Evolutionary conservation across 139 green algal species (phyloP).

Genomic region (Chlorella sorokiniana): DNA sequence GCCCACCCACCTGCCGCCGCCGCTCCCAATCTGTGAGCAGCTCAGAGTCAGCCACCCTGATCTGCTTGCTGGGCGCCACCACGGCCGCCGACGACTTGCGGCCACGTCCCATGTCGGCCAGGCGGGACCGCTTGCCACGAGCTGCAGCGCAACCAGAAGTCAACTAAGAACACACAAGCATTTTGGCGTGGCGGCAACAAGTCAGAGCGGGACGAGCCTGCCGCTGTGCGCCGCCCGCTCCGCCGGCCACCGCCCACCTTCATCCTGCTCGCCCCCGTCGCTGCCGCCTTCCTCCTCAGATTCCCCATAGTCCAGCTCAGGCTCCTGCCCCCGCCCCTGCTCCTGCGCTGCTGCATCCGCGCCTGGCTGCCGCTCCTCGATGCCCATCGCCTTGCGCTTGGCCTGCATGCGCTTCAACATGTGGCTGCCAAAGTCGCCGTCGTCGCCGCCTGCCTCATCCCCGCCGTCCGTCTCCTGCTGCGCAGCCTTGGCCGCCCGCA

Average conservation of each 20-base stretch:
- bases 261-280: slow-evolving; percentile 18
- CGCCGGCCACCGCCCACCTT: not conserved
- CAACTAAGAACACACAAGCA: not conserved
- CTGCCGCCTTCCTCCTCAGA: not conserved
- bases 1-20: slow-evolving; percentile 34
- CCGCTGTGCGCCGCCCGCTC: not conserved
- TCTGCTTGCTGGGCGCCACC: slow-evolving; percentile 23
- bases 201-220: too few species aligned
- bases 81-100: slow-evolving; percentile 13
- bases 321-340: not conserved
- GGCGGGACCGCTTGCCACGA: slow-evolving; percentile 26
- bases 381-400: slow-evolving; percentile 7
- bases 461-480: slow-evolving; percentile 25
- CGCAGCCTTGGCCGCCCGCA: slow-evolving; percentile 37
- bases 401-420: slow-evolving; percentile 48
- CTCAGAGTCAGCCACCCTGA: slow-evolving; percentile 61
- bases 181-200: too few species aligned
- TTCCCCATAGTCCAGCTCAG: not conserved
- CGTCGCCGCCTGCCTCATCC: not conserved
- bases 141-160: too few species aligned
- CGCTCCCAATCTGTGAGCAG: slow-evolving; percentile 77
- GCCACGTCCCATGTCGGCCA: slow-evolving; percentile 24
- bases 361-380: slow-evolving; percentile 7
- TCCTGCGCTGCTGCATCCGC: not conserved
- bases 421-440: slow-evolving; percentile 40